These are phyloP conservation scores for Micromonas commoda DNA, from an alignment of 139 green algal genomes.

Conservation along the genomic window DNA sequence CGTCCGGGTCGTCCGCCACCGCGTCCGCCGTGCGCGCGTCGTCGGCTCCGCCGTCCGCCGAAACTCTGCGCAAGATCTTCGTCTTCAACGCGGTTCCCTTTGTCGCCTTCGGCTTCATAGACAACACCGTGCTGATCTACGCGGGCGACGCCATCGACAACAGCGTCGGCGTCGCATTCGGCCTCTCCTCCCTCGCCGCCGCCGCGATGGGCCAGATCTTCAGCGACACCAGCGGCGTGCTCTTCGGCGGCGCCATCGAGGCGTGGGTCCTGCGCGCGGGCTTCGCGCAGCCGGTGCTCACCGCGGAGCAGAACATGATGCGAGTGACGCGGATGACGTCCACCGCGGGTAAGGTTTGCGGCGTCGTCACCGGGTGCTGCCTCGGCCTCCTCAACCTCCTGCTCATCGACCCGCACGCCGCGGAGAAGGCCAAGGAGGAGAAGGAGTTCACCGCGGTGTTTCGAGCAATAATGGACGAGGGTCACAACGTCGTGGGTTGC, in stretches of 20 bases:
- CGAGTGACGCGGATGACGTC: neutral
- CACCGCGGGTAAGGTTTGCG: neutral
- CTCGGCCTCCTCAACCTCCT: slow-evolving; percentile 20
- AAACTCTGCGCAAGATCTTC: slow-evolving; percentile 18
- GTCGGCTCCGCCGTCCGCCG: neutral
- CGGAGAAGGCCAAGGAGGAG: neutral
- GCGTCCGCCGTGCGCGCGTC: neutral
- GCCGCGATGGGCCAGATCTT: slow-evolving; percentile 44
- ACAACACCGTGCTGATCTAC: slow-evolving; percentile 57
- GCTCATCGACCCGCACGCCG: slow-evolving; percentile 7
- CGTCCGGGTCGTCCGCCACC: neutral
- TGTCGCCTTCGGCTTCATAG: slow-evolving; percentile 50
- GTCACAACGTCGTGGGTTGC: neutral
- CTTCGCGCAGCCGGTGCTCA: slow-evolving; percentile 6
- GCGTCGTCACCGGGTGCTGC: slow-evolving; percentile 11
- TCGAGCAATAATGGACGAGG: neutral
- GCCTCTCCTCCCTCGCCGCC: slow-evolving; percentile 40
- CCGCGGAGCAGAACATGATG: slow-evolving; percentile 1
- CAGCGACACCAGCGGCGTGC: slow-evolving; percentile 47
- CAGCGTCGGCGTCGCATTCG: slow-evolving; percentile 36
- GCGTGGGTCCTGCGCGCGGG: slow-evolving; percentile 1
- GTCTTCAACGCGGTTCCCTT: slow-evolving; percentile 43
- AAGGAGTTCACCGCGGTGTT: neutral
- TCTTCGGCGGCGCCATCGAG: slow-evolving; percentile 35
- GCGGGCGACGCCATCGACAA: slow-evolving; percentile 64